Evolutionary conservation across 2,329 filamentous ascomycete species (phyloP).

Genomic region (Talaromyces sp.): DNA sequence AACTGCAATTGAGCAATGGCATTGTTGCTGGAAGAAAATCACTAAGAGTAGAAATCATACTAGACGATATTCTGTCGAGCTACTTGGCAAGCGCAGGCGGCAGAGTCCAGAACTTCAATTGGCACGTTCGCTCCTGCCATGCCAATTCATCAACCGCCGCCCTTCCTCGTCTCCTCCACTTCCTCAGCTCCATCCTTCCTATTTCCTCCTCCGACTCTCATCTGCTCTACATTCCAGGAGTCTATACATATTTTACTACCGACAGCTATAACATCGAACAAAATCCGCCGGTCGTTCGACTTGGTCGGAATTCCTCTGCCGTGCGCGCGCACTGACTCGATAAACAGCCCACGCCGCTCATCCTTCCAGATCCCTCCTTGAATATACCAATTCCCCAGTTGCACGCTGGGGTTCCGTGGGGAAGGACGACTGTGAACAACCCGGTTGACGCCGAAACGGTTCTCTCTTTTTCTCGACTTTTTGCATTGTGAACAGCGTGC

Average conservation of each 20-base stretch:
- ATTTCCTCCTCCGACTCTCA: neutral
- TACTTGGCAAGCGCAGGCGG: constrained; percentile 8
- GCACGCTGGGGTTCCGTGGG: neutral
- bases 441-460: neutral
- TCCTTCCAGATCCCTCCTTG: neutral
- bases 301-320: neutral
- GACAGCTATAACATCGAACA: neutral
- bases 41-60: neutral
- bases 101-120: constrained; percentile 14
- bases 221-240: no score
- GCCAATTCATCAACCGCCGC: constrained; percentile 15
- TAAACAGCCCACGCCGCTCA: neutral
- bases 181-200: neutral
- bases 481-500: neutral
- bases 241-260: neutral
- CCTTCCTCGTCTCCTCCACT: neutral
- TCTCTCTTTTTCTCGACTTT: neutral
- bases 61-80: neutral
- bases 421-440: neutral
- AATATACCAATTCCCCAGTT: neutral
- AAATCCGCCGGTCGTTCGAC: neutral
- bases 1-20: neutral
- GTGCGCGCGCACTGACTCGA: constrained; percentile 5
- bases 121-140: constrained; percentile 15
- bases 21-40: neutral